These are phyloP conservation scores for Cladochytrium replicatum DNA, from an alignment of 192 early-diverging fungal genomes.

Conservation along the genomic window DNA sequence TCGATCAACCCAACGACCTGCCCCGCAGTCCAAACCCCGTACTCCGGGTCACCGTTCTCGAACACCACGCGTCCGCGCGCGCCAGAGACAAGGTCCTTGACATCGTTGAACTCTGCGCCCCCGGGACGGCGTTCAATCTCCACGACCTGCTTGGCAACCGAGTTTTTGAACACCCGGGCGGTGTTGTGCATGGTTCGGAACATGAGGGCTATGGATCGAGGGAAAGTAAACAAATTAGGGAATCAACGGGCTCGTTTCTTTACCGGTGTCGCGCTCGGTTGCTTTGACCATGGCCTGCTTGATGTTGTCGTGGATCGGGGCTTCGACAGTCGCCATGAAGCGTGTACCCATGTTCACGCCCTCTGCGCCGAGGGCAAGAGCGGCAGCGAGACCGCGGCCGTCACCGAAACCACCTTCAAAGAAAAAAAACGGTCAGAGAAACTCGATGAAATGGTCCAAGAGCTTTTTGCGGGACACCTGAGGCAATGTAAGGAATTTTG, in stretches of 20 bases:
- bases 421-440: not conserved
- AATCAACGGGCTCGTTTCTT: no score
- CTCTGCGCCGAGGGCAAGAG: conserved; percentile 20
- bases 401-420: conserved; percentile 54
- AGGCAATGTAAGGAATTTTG: conserved; percentile 64
- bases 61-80: conserved; percentile 36
- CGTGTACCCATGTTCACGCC: conserved; percentile 36
- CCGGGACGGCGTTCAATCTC: conserved; percentile 52
- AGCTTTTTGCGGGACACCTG: conserved; percentile 24
- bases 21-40: conserved; percentile 36
- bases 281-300: conserved; percentile 5
- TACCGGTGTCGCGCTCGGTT: conserved; percentile 31
- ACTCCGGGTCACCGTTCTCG: conserved; percentile 31
- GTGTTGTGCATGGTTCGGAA: conserved; percentile 72
- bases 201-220: no score
- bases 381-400: conserved; percentile 14
- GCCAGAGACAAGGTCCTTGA: conserved; percentile 59
- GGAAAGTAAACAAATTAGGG: no score
- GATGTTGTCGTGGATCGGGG: not conserved
- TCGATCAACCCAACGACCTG: conserved; percentile 40
- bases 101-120: conserved; percentile 55
- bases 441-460: not conserved
- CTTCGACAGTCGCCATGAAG: conserved; percentile 16
- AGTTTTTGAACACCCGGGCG: conserved; percentile 65
- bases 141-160: conserved; percentile 59